Evolutionary conservation across 176 grass and related monocot species (phyloP), one percentile per base, ranked within the genome.

Genomic region (Aegilops bicornis): DNA sequence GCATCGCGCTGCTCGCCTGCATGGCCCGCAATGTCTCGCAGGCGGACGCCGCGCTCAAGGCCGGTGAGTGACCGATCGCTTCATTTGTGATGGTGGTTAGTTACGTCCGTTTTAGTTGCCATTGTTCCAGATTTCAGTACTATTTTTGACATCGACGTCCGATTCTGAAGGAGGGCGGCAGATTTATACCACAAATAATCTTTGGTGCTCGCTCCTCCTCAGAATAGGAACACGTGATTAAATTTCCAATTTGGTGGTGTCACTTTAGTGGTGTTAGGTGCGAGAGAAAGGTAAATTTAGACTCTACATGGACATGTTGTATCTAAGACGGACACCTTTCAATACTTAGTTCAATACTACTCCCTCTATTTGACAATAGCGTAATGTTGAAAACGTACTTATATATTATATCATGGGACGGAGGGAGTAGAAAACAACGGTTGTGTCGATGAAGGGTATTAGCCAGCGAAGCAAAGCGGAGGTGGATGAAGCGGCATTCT

Each of bases 11-110:
- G 40, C 91, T 95, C 75, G 81, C 88, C 1, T 79, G 91, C 93
- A 95, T 95, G 93, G 93, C 93, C 36, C 86, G 93, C 27, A 95
- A 95, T 24, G 88, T 95, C 36, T 58, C 88, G 9, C 91, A 93
- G 86, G 91, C 91, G 5, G 91, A 93, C 79, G 85, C 90, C 1
- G 91, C 90, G 7, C 78, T 90, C 84, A 95, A 95, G 79, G 85
- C 90, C 43, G 90, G 93, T 92, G 84, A 88, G 93, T 80, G 62
- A 37, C 29, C 3, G 2, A 69, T n/a, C 27, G 20, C 82, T 45
- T 22, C 23, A 13, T 73, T 71, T 77, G 66, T 58, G 2, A 8
- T 15, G 63, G 47, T 83, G 35, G 73, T 43, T 36, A 24, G 29
- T 69, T 50, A 73, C 75, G 16, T 39, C 61, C 39, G 22, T 66